phyloP scores from a whole-genome alignment of 805 yeast genomes.

The Metschnikowia peoriensis region DNA sequence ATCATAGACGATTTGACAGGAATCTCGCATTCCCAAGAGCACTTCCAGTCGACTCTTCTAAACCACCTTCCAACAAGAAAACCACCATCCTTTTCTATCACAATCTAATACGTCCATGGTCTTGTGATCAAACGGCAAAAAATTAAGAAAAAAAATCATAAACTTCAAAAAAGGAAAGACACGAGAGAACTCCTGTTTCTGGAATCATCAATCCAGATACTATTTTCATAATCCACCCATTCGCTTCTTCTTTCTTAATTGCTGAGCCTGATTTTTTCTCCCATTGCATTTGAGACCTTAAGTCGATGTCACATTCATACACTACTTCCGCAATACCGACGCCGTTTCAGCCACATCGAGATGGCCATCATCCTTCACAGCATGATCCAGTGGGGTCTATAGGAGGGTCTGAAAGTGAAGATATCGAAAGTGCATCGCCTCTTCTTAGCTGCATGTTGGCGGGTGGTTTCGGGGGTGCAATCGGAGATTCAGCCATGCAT shows the following conservation, averaged over 20 bases:
- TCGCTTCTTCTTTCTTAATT: background rate
- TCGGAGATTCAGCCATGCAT: conserved; percentile 93
- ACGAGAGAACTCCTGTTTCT: background rate
- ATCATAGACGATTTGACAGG: background rate
- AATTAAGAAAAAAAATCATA: background rate
- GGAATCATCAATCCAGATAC: background rate
- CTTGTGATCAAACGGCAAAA: background rate
- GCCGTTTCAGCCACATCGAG: conserved; percentile 19
- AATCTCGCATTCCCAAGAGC: background rate
- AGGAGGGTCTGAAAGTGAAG: conserved; percentile 1
- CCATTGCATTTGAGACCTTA: background rate
- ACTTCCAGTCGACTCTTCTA: background rate
- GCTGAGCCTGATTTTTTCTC: background rate
- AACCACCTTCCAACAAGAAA: no score
- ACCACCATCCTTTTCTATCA: background rate
- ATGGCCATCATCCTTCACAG: conserved; percentile 4
- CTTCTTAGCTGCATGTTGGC: conserved; percentile 69
- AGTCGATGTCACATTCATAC: conserved; percentile 15
- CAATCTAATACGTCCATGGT: background rate
- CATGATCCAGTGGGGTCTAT: conserved; percentile 1
- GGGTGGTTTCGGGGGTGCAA: conserved; percentile 92
- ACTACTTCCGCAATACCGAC: conserved; percentile 21
- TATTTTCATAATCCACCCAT: background rate
- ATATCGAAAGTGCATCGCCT: conserved; percentile 32
- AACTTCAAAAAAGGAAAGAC: no score